Evolutionary conservation across 805 yeast genomes (phyloP), one percentile per base, ranked within the genome.

Genomic region (Cyberlindnera euphorbiae): DNA sequence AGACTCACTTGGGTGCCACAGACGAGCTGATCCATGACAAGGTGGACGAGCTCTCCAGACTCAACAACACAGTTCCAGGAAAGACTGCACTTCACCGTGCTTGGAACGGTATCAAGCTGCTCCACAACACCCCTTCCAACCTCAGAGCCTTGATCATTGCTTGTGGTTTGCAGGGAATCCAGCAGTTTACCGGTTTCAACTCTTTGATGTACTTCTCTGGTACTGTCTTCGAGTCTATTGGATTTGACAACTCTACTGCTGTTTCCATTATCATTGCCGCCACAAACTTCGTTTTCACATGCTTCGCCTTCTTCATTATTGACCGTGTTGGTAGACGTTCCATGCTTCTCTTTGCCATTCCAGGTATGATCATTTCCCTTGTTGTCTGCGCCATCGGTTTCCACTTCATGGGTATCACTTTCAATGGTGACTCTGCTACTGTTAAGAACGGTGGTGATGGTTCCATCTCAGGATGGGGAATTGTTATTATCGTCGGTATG

Each of bases 161-260:
- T 9, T 88, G 96, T 67, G 96, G 94, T 24, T 65, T 90, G 47
- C 97, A 93, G 64, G 96, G 95, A 40, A 82, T 93, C 54, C 97
- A 90, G 67, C 98, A 90, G 64, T 87, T 90, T 52, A 83, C 95
- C 14, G 97, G 97, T 47, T 90, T 90, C 76, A 93, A 90, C 64
- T 86, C 97, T 6, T 73, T 90, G 52, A 85, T 90, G 95, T 90
- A 93, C 66, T 90, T 89, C 62, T 82, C 95, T 32, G 79, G 95
- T 24, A 89, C 97, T 2, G 82, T 93, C 48, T 93, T 93, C 56
- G 80, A 88, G 60, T 78, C 89, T 28, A 86, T 89, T 36, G 98
- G 97, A 3, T 90, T 90, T 58, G 55, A 75, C 44, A 77, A 89
- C 58, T 75, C 97, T 8, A 83, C 96, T n/a, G 95, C 96, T 1